Evolutionary conservation across 2,329 filamentous ascomycete species (phyloP), one percentile per base, ranked within the genome.

Genomic region (Botrytis cinerea): DNA sequence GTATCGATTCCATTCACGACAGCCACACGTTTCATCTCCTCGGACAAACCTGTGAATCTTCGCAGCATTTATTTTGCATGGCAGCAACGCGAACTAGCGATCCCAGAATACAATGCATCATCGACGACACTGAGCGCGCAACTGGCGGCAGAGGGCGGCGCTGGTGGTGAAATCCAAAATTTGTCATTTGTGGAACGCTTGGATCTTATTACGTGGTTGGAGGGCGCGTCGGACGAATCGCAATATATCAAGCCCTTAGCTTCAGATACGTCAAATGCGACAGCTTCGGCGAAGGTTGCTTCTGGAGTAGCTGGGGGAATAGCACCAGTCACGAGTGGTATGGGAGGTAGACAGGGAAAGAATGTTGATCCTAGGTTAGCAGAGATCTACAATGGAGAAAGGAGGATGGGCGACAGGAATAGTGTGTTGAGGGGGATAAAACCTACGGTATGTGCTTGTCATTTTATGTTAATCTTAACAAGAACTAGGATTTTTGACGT

Each of bases 41-140:
- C 89, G 74, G 89, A 89, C 66, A 86, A 87, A 73, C 87, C 92
- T 7, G 91, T 97, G 79, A 93, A 98, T 81, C 86, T 99, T 78
- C 94, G 96, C 81, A 96, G 92, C 82, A 95, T 98, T 83, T 98
- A 95, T 85, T 97, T 98, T 81, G 94, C 94, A 73, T 99, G 94
- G 94, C 87, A 93, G 80, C 97, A 98, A 84, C 94, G 94, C 82
- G 95, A 98, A 84, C 90, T 92, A 72, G 90, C 92, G 72, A 94
- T 97, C 77, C 92, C 93, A 18, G 94, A 97, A 79, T 98, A 98
- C 87, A 96, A 98, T 83, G 89, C 92, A 40, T 91, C 92, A 0
- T 93, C 93, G 22, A 91, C 92, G 79, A 87, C 90, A 77, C 87
- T 98, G 73, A 97, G 97, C 81, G 91, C 93, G 69, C 90, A 94